These are phyloP conservation scores for Boletus fagicola DNA, from an alignment of 768 basidiomycete genomes.

Conservation along the genomic window DNA sequence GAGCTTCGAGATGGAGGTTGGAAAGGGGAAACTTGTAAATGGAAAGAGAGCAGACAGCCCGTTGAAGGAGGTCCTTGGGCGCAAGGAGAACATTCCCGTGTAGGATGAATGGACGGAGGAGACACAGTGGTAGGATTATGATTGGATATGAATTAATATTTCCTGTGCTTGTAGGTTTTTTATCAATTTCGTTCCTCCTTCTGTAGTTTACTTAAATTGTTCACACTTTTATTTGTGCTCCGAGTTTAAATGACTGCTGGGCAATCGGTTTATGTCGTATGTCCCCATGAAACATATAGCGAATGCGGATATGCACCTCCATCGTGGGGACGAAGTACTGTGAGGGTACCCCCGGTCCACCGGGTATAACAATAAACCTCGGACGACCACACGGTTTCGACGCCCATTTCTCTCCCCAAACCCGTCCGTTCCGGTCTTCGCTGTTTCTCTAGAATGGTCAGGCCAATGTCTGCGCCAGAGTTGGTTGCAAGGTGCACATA, in stretches of 20 bases:
- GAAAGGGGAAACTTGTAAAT: slow-evolving; percentile 16
- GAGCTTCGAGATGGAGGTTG: slow-evolving; percentile 49
- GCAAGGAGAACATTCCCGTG: slow-evolving; percentile 28
- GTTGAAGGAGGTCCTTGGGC: slow-evolving; percentile 28
- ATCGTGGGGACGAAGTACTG: slow-evolving; percentile 5
- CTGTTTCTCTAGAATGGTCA: neutral
- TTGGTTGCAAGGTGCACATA: no score
- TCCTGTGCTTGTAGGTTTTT: neutral
- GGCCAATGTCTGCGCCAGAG: no score
- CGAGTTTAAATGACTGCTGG: neutral
- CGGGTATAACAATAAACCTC: neutral
- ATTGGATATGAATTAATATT: neutral
- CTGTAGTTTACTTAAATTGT: neutral
- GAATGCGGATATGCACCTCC: no score
- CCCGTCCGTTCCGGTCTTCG: neutral
- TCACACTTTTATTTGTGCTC: neutral
- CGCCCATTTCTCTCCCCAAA: neutral
- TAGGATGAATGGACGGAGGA: slow-evolving; percentile 4
- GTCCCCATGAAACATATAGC: no score
- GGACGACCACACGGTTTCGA: neutral
- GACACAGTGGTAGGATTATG: neutral
- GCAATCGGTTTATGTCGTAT: neutral
- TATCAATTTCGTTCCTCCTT: neutral
- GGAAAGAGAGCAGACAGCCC: slow-evolving; percentile 36
- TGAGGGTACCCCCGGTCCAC: slow-evolving; percentile 15